Evolutionary conservation across 345 rosid species (phyloP), one percentile per base, ranked within the genome.

Genomic region (Toxicodendron radicans): DNA sequence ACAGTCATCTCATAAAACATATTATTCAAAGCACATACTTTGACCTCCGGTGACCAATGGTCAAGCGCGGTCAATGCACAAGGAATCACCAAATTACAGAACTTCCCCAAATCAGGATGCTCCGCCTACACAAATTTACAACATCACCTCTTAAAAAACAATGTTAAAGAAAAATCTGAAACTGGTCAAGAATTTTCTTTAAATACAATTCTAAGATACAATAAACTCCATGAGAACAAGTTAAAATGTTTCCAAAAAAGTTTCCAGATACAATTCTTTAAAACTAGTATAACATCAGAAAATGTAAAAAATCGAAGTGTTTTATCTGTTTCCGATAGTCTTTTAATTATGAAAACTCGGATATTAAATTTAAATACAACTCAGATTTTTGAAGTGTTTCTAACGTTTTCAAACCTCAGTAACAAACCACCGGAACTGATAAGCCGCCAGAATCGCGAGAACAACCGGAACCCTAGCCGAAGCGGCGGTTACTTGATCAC

Each of bases 31-130:
- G 54, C 23, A 80, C 94, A 51, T 86, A 91, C 99, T 85, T 95
- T 95, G 74, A 95, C 93, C 78, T 83, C 85, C 0, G 96, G 88
- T 10, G 97, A 93, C 98, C 96, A 95, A 81, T 93, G 98, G 80
- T 95, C 97, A 72, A 93, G 89, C 23, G 92, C 89, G 53, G 94
- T 93, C 81, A 93, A 82, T 52, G 86, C 99, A 84, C 94, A 95
- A 77, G 98, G 99, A 85, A 90, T 75, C 81, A 93, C 86, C 89
- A 93, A 66, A 81, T 79, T 83, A 69, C 90, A 85, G 76, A 90
- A 24, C 66, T 87, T 87, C 64, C 85, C 97, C 78, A 93, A 54
- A 69, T 79, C 71, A 14, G 91, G 87, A 81, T 58, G 70, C 70
- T 79, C 90, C 67, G 93, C 84, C 99, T 92, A 79, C 41, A 71